Percentiles rank a stretch among this genome's conserved stretches.
These are phyloP conservation scores for Hypsizygus marmoreus DNA, from an alignment of 768 basidiomycete species.

Conservation along the genomic window DNA sequence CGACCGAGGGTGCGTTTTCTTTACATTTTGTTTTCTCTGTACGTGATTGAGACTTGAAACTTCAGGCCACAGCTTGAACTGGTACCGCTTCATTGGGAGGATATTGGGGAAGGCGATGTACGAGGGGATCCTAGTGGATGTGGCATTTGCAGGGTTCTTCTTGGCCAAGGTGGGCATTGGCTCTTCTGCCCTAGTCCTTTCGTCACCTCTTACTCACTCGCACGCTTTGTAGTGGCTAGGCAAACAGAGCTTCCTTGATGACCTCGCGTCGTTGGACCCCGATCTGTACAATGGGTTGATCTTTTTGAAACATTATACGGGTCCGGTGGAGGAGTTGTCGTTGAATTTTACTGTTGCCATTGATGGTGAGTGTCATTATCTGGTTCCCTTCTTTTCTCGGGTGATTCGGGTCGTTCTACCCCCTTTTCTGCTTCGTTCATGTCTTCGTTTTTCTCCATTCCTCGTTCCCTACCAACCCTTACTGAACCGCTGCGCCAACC, in stretches of 20 bases:
- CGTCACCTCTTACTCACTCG: constrained; percentile 1
- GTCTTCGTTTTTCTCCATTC: background rate
- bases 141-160: constrained; percentile 95
- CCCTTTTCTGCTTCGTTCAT: too few relatives aligned
- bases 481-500: constrained; percentile 1
- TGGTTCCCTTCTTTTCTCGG: too few relatives aligned
- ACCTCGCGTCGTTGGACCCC: constrained; percentile 87
- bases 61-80: constrained; percentile 79
- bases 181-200: background rate
- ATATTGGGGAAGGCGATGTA: constrained; percentile 97
- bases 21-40: background rate
- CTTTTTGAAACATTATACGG: constrained; percentile 89
- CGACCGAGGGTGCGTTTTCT: constrained; percentile 70
- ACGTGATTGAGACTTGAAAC: background rate
- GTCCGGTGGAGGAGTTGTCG: constrained; percentile 84
- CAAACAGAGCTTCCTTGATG: constrained; percentile 89
- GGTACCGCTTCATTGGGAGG: constrained; percentile 93
- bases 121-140: constrained; percentile 92
- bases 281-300: constrained; percentile 92
- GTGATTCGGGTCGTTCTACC: too few relatives aligned
- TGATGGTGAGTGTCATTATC: constrained; percentile 82
- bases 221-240: constrained; percentile 73
- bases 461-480: constrained; percentile 1
- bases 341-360: constrained; percentile 87
- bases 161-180: constrained; percentile 65